Evolutionary conservation across 2,329 filamentous ascomycete genomes (phyloP).

Genomic region (Calonectria pseudoreteaudii): DNA sequence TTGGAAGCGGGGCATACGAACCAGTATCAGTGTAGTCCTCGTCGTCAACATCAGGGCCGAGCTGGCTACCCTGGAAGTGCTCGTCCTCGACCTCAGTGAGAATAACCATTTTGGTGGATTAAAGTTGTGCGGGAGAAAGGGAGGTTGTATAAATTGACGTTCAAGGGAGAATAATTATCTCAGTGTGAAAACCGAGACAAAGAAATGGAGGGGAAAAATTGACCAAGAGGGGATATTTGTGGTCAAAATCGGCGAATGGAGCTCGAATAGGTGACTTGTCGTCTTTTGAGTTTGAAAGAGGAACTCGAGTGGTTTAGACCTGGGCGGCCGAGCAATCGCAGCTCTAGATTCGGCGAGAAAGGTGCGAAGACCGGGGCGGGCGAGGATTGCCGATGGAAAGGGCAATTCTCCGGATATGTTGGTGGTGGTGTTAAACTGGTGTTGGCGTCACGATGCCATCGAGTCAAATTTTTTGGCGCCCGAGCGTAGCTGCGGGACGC

Average conservation of each 20-base stretch:
- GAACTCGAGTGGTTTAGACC: not conserved
- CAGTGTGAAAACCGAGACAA: not conserved
- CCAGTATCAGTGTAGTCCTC: slow-evolving; percentile 96
- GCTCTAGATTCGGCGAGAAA: not conserved
- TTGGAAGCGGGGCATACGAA: slow-evolving; percentile 56
- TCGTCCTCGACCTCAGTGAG: slow-evolving; percentile 97
- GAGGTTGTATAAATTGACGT: slow-evolving; percentile 17
- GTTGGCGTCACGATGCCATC: slow-evolving; percentile 42
- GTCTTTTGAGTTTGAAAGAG: slow-evolving; percentile 6
- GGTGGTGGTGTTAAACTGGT: slow-evolving; percentile 32
- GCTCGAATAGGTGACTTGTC: slow-evolving; percentile 18
- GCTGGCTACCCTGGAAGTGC: slow-evolving; percentile 82
- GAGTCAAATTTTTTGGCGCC: slow-evolving; percentile 44
- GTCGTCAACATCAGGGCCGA: slow-evolving; percentile 82
- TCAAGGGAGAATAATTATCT: not conserved
- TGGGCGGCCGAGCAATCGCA: not conserved
- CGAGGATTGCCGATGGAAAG: slow-evolving; percentile 23
- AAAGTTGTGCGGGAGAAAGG: slow-evolving; percentile 7
- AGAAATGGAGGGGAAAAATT: not conserved
- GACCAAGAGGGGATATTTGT: not conserved
- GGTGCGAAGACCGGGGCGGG: not conserved
- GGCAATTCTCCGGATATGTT: slow-evolving; percentile 32
- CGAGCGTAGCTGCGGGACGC: slow-evolving; percentile 15
- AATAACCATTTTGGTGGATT: slow-evolving; percentile 81
- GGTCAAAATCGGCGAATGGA: not conserved